These are phyloP conservation scores for Xylaria castorea DNA, from an alignment of 495 filamentous ascomycete genomes.

Conservation along the genomic window DNA sequence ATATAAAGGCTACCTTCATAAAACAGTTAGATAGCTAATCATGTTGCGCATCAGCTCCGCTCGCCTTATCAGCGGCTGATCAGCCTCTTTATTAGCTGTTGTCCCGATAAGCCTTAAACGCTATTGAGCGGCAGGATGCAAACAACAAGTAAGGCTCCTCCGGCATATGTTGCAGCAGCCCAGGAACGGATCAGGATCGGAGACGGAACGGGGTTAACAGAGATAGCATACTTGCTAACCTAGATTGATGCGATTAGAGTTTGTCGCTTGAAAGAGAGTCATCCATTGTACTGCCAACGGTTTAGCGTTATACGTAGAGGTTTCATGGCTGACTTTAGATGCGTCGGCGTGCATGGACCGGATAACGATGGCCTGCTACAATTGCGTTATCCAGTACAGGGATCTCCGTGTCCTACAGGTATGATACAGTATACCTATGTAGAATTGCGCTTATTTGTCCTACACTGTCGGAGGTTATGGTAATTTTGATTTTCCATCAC, in stretches of 20 bases:
- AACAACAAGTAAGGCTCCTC: constrained; percentile 16
- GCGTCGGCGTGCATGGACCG: background rate
- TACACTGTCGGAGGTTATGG: background rate
- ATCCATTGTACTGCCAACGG: background rate
- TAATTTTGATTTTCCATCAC: background rate
- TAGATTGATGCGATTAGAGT: background rate
- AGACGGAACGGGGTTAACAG: constrained; percentile 3
- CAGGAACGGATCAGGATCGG: constrained; percentile 1
- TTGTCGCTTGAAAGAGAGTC: background rate
- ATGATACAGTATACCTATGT: background rate
- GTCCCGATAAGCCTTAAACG: constrained; percentile 14
- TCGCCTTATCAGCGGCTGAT: constrained; percentile 23
- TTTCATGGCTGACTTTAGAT: background rate
- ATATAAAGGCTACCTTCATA: background rate
- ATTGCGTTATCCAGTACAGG: constrained; percentile 17
- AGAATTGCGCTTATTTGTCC: background rate
- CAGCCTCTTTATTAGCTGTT: background rate
- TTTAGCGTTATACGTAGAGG: background rate
- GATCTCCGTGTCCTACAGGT: background rate
- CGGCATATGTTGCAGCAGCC: constrained; percentile 11
- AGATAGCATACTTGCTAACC: background rate
- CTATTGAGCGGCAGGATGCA: constrained; percentile 24
- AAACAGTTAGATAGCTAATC: background rate
- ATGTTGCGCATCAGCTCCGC: background rate
- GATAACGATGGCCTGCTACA: background rate